Evolutionary conservation across 2,329 filamentous ascomycete species (phyloP).

Genomic region (Ophiocordyceps camponoti-leonardi): DNA sequence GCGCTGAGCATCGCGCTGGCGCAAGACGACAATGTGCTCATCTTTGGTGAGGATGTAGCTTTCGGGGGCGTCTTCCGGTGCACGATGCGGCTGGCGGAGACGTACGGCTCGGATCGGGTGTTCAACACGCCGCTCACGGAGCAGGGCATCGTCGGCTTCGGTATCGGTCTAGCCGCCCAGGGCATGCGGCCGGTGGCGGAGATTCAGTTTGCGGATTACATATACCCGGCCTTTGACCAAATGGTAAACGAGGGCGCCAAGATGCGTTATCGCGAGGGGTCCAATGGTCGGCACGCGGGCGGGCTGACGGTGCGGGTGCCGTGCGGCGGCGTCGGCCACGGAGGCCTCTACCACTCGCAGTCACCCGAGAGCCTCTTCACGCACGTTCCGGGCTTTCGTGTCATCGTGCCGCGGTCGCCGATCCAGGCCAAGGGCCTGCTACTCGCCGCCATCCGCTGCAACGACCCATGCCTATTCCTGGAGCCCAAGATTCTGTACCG

Average conservation of each 20-base stretch:
- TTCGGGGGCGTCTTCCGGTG: conserved; percentile 95
- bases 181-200: conserved; percentile 89
- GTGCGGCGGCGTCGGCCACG: conserved; percentile 76
- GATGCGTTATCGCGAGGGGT: conserved; percentile 58
- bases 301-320: conserved; percentile 84
- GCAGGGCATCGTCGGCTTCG: conserved; percentile 89
- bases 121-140: conserved; percentile 95
- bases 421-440: conserved; percentile 78
- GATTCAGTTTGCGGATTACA: conserved; percentile 91
- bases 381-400: conserved; percentile 69
- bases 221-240: conserved; percentile 86
- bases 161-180: conserved; percentile 74
- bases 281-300: conserved; percentile 43
- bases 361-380: conserved; percentile 79
- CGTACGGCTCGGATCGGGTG: conserved; percentile 73
- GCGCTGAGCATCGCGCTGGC: conserved; percentile 69
- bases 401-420: conserved; percentile 75
- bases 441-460: conserved; percentile 57
- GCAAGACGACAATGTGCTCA: conserved; percentile 67
- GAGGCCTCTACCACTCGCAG: conserved; percentile 75
- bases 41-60: conserved; percentile 94
- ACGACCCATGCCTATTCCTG: conserved; percentile 84
- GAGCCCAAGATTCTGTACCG: conserved; percentile 89
- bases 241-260: conserved; percentile 89
- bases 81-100: conserved; percentile 76